Evolutionary conservation across 1,139 yeast genomes (phyloP), one percentile per base, ranked within the genome.

Genomic region (Debaryomycetaceae sp.): DNA sequence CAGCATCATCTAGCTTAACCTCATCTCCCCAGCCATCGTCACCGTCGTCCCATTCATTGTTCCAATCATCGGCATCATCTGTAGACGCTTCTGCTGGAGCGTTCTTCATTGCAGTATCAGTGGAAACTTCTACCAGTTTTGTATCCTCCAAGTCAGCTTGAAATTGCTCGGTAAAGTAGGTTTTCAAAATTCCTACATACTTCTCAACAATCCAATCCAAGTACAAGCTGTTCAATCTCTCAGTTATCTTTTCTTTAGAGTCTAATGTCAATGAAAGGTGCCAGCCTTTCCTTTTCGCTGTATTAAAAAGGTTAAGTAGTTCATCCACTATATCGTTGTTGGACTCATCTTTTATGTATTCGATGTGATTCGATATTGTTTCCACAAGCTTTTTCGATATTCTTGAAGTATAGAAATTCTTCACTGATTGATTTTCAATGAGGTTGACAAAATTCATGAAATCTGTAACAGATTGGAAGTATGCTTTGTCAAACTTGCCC

Each of bases 371-470:
- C 0, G 75, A 65, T 11, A 71, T 59, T 36, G 54, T 56, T 13
- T 57, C 60, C n/a, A 61, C 62, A 27, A 72, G 52, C 40, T 55
- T 53, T 37, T 60, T 62, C 17, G 71, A 66, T 6, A 71, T 56
- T 47, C 63, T 66, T 6, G 69, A 58, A 46, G 59, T 60, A 43
- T 59, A 62, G 43, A 49, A 64, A 36, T 61, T 59, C 36, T 62
- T 67, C 37, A 69, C 50, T 1, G 57, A 46, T 5, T 50, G 54
- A 34, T 61, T 47, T 24, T 58, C 53, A 23, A 68, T 45, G 9
- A 58, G 42, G 46, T 69, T 66, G 20, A 71, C 58, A 44, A 69
- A 71, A 13, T 47, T 49, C 20, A 70, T 59, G 43, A 71, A 68
- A 37, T 54, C 56, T 5, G 52, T 46, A 8, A 66, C 43, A 0